Base-by-base conservation (phyloP, 257 asterid species). In the Nyctanthes arbortristis region DNA sequence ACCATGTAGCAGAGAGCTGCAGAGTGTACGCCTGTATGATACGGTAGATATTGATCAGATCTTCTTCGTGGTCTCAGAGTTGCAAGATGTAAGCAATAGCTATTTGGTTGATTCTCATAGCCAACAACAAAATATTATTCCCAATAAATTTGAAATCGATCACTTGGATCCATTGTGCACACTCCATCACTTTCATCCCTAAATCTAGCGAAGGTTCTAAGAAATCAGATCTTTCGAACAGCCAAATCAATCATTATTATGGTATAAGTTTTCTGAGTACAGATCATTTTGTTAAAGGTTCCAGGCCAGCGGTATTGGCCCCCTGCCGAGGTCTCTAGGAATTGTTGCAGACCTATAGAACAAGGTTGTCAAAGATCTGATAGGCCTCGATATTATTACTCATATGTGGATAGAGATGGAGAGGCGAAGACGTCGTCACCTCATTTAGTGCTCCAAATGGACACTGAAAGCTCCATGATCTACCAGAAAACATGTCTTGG, bases 381-480 rank as follows among this genome's bases (percentile, higher is more conserved):
- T 10, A 72, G 81, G 71, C 80, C 88, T 35, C 73, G 86, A 8
- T 91, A 82, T 62, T 84, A 83, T 74, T 91, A 85, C 83, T 91
- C 96, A 7, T 82, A 75, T 40, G 76, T 88, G 4, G 85, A 86
- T 74, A 59, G 66, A 24, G 84, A 90, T 31, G 88, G 77, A 55
- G 89, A 78, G 61, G 82, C 77, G 76, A 68, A 54, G 59, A 67
- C 77, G 31, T 61, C 25, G 18, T 79, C 39, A 16, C 92, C 87
- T 27, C 96, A 55, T 63, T 69, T 88, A 78, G 89, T 91, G 0
- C 87, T 82, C 43, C 97, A 88, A 74, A 91, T 91, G 97, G 97
- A 91, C 72, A 91, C 95, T 0, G 96, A 91, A 70, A 84, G 91
- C 52, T 79, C 95, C 57, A 77, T 85, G 28, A 83, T 84, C 29